These are phyloP conservation scores for Barnettozyma sp. DNA, from an alignment of 805 yeast species.

Conservation along the genomic window DNA sequence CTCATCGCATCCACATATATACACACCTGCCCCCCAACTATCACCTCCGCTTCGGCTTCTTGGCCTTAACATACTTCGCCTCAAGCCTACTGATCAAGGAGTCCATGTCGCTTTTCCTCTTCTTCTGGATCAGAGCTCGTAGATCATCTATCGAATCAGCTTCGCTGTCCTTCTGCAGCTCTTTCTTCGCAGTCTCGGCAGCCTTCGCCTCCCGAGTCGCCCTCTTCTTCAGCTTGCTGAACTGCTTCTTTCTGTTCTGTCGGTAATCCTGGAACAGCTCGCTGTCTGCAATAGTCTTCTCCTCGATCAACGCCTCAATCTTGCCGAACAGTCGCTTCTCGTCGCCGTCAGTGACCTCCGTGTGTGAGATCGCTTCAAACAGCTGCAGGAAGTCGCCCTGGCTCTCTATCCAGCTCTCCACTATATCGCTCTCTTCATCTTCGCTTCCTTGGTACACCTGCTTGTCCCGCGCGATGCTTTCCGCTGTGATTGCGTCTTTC, in stretches of 20 bases:
- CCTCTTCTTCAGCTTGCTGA: constrained; percentile 41
- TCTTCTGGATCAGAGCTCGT: constrained; percentile 41
- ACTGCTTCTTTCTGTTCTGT: constrained; percentile 40
- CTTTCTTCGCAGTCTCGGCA: constrained; percentile 43
- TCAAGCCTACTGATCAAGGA: constrained; percentile 41
- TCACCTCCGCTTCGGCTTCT: too few relatives aligned
- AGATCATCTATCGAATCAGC: constrained; percentile 35
- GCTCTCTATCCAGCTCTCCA: constrained; percentile 46
- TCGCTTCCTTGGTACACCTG: constrained; percentile 51
- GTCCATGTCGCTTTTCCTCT: constrained; percentile 38
- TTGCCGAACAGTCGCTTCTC: constrained; percentile 54
- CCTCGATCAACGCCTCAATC: constrained; percentile 39
- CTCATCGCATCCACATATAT: too few relatives aligned
- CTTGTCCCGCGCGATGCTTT: constrained; percentile 64
- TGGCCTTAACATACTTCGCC: constrained; percentile 37
- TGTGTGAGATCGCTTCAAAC: constrained; percentile 73
- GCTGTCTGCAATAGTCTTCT: constrained; percentile 31
- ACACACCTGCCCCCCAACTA: too few relatives aligned
- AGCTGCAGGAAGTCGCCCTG: constrained; percentile 65
- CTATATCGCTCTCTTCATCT: constrained; percentile 58
- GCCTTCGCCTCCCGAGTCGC: constrained; percentile 60
- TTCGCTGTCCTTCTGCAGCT: constrained; percentile 25
- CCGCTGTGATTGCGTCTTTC: constrained; percentile 47
- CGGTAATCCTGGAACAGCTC: constrained; percentile 46
- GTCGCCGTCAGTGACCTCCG: constrained; percentile 52